Evolutionary conservation across 805 yeast species (phyloP).

Genomic region (Komagataella mondaviorum): DNA sequence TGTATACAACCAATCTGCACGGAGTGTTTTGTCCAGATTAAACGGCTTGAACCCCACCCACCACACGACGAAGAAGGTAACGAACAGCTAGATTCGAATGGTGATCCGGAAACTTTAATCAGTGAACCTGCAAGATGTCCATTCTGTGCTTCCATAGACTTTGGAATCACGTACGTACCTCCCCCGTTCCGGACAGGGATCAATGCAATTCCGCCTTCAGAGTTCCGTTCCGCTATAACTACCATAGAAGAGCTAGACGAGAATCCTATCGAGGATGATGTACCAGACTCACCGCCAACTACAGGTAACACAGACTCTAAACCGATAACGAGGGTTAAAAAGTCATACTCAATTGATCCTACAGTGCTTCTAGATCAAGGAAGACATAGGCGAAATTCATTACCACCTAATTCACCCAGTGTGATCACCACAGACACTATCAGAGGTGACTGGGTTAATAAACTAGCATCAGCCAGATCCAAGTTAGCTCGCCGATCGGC

Average conservation of each 20-base stretch:
- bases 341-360: neutral
- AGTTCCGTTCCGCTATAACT: conserved; percentile 14
- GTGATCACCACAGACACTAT: conserved; percentile 74
- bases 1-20: conserved; percentile 91
- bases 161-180: conserved; percentile 75
- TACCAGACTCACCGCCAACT: neutral
- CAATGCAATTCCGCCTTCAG: conserved; percentile 37
- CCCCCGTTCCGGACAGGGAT: conserved; percentile 43
- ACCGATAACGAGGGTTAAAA: neutral
- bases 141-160: conserved; percentile 77
- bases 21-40: conserved; percentile 94
- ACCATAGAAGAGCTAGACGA: conserved; percentile 12
- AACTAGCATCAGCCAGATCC: conserved; percentile 56
- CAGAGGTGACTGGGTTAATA: conserved; percentile 87
- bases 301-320: neutral
- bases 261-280: neutral
- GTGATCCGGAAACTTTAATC: conserved; percentile 50
- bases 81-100: conserved; percentile 8
- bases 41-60: conserved; percentile 83
- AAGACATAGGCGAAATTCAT: conserved; percentile 30
- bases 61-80: conserved; percentile 56
- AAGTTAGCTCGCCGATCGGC: conserved; percentile 80
- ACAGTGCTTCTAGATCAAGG: neutral
- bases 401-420: conserved; percentile 53
- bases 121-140: conserved; percentile 91